Evolutionary conservation across 164 flowering plant genomes (phyloP).

Genomic region (Cinnamomum chago): DNA sequence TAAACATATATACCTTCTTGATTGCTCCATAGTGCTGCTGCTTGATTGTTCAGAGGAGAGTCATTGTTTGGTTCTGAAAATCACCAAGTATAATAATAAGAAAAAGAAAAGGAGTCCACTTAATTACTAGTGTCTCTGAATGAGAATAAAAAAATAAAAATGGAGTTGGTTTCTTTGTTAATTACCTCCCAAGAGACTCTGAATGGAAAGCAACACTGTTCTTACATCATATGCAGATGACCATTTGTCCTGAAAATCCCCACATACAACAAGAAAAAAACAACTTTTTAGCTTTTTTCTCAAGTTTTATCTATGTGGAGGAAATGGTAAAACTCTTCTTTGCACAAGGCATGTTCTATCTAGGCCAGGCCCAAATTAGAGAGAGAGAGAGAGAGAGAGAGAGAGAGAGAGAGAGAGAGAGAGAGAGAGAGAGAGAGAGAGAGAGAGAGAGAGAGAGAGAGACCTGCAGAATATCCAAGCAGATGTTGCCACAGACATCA

Average conservation of each 20-base stretch:
- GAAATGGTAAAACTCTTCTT: background rate
- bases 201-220: constrained; percentile 76
- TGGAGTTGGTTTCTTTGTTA: background rate
- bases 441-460: background rate
- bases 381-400: background rate
- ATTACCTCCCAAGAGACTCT: constrained; percentile 77
- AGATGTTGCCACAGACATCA: constrained; percentile 77
- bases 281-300: background rate
- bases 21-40: constrained; percentile 87
- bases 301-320: background rate
- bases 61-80: constrained; percentile 78
- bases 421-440: background rate
- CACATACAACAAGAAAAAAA: too few relatives aligned
- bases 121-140: background rate
- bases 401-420: constrained; percentile 23
- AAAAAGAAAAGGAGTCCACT: background rate
- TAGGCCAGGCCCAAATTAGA: background rate
- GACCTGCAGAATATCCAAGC: constrained; percentile 96
- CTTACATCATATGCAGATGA: constrained; percentile 97
- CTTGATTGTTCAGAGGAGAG: constrained; percentile 86
- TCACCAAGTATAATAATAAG: background rate
- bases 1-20: constrained; percentile 53
- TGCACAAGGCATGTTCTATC: too few relatives aligned
- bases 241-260: constrained; percentile 70
- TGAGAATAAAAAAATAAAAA: too few relatives aligned